phyloP scores from a whole-genome alignment of 306 rosid species.

The Cicer cuneatum region DNA sequence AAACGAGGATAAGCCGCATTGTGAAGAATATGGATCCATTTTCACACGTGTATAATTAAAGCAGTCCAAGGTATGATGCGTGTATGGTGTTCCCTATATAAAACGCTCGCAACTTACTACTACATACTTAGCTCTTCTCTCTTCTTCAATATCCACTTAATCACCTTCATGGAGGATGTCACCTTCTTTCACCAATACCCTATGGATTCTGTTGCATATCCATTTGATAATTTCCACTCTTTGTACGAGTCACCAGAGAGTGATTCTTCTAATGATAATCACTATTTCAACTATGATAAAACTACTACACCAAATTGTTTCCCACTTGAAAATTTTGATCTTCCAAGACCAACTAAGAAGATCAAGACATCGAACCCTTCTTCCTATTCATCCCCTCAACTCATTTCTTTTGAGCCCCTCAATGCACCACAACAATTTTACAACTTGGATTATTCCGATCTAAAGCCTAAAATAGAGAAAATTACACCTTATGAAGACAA shows the following conservation, averaged over 20 bases:
- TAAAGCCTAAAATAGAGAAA: slow-evolving; percentile 55
- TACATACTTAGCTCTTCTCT: too few species aligned
- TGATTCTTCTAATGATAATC: slow-evolving; percentile 31
- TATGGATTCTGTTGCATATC: slow-evolving; percentile 39
- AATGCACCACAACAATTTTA: slow-evolving; percentile 27
- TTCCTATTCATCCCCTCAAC: slow-evolving; percentile 56
- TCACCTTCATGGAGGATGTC: slow-evolving; percentile 33
- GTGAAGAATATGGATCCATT: slow-evolving; percentile 17
- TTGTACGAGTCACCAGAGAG: slow-evolving; percentile 40
- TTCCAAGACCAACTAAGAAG: slow-evolving; percentile 45
- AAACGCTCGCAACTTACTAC: neutral
- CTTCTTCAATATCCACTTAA: too few species aligned
- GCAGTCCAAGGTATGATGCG: slow-evolving; percentile 38
- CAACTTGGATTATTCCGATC: slow-evolving; percentile 23
- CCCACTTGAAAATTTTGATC: slow-evolving; percentile 26
- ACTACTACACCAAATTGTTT: slow-evolving; percentile 33
- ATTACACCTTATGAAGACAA: slow-evolving; percentile 37
- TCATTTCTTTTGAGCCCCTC: slow-evolving; percentile 63
- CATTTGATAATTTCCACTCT: slow-evolving; percentile 33
- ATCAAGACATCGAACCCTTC: slow-evolving; percentile 34
- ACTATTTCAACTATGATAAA: slow-evolving; percentile 25
- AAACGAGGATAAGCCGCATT: slow-evolving; percentile 41
- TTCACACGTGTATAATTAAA: slow-evolving; percentile 47
- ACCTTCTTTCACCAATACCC: slow-evolving; percentile 42
- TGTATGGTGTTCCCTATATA: slow-evolving; percentile 37